Percentiles rank a stretch among this genome's conserved stretches.
Conservation (phyloP, 2,329 filamentous ascomycete genomes). For the Colletotrichum acutatum region DNA sequence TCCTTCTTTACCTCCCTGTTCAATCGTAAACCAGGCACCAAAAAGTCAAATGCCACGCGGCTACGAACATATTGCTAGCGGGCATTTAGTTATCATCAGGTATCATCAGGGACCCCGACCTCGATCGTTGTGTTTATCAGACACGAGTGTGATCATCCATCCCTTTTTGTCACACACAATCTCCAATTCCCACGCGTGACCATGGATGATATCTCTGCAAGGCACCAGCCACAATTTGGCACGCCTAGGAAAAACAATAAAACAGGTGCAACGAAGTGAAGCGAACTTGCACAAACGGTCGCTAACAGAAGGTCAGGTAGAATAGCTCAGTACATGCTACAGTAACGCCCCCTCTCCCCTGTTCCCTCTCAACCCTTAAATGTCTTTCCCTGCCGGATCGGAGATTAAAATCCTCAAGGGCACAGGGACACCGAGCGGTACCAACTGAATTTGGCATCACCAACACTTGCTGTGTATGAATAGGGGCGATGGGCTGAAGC, state of each 20-base stretch:
- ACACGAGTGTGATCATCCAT: neutral
- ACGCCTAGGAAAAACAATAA: neutral
- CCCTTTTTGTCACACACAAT: neutral
- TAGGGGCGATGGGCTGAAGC: neutral
- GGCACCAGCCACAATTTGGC: neutral
- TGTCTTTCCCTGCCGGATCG: slow-evolving; percentile 18
- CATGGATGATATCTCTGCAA: too few relatives aligned
- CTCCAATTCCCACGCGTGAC: neutral
- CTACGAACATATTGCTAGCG: neutral
- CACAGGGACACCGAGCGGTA: slow-evolving; percentile 1
- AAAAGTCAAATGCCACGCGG: neutral
- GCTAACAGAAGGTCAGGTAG: neutral
- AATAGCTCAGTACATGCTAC: too few relatives aligned
- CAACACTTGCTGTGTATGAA: neutral
- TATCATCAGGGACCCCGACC: neutral
- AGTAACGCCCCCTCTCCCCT: too few relatives aligned
- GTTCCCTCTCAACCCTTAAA: neutral
- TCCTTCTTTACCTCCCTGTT: neutral
- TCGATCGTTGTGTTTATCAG: neutral
- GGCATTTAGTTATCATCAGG: neutral
- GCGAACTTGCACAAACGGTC: slow-evolving; percentile 5
- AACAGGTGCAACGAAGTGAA: neutral
- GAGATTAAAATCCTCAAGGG: slow-evolving; percentile 18
- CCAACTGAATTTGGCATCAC: slow-evolving; percentile 27
- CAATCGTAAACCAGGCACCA: neutral